phyloP scores from a whole-genome alignment of 331 rosid genomes.

The Erythrophleum ivorense region DNA sequence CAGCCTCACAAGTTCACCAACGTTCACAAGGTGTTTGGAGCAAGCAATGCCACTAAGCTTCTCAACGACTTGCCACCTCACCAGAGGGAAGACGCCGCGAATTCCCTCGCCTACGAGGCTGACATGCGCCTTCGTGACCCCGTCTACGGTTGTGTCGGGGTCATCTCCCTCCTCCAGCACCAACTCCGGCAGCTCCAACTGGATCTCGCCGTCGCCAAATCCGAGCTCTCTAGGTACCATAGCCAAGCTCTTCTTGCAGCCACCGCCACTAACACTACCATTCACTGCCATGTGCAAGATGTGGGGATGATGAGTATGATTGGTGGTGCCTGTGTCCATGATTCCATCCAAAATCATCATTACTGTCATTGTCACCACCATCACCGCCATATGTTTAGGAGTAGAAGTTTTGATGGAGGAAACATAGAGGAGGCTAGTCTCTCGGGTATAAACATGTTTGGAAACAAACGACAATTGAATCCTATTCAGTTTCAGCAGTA shows the following conservation, averaged over 20 bases:
- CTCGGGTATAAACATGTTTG: background rate
- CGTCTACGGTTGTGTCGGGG: conserved; percentile 87
- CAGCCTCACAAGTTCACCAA: conserved; percentile 90
- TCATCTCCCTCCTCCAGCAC: conserved; percentile 85
- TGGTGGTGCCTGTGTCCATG: background rate
- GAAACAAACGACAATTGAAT: background rate
- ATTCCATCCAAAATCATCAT: no score
- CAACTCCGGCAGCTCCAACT: conserved; percentile 86
- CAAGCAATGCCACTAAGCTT: conserved; percentile 85
- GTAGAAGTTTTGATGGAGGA: no score
- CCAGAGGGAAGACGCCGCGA: conserved; percentile 88
- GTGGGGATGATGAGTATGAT: background rate
- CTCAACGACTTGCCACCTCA: conserved; percentile 91
- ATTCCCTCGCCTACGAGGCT: conserved; percentile 89
- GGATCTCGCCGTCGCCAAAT: conserved; percentile 83
- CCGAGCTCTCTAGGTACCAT: conserved; percentile 82
- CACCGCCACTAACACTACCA: conserved; percentile 16
- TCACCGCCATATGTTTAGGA: conserved; percentile 33
- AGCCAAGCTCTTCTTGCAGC: conserved; percentile 58
- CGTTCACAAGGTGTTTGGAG: conserved; percentile 88
- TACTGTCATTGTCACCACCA: conserved; percentile 33
- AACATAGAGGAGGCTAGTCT: background rate
- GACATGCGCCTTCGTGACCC: conserved; percentile 96
- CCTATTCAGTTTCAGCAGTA: background rate
- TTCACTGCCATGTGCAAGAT: no score